phyloP scores from a whole-genome alignment of 169 alveolate genomes.

The Amoebophrya sp. region DNA sequence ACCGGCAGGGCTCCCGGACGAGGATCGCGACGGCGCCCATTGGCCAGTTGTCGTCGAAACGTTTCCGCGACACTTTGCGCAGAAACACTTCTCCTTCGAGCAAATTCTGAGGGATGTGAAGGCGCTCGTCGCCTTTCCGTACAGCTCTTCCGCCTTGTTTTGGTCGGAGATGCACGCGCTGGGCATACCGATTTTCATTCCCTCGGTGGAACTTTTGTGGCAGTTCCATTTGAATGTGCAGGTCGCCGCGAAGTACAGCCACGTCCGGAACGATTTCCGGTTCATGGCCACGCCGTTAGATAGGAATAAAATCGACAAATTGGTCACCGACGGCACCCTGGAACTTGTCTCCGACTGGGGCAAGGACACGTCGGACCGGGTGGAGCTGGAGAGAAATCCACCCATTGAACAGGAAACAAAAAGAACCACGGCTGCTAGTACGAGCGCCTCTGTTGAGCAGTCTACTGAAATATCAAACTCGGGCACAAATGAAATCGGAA shows the following conservation, averaged over 20 bases:
- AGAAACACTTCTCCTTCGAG: neutral
- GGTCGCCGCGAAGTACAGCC: neutral
- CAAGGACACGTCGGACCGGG: too few relatives aligned
- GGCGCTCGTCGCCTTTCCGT: neutral
- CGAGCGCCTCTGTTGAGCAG: too few relatives aligned
- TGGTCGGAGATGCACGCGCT: slow-evolving; percentile 3
- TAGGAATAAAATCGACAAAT: neutral
- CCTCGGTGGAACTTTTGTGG: neutral
- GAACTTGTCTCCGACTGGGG: too few relatives aligned
- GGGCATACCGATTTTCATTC: neutral
- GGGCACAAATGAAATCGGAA: too few relatives aligned
- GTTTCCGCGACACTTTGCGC: neutral
- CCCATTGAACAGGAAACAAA: too few relatives aligned
- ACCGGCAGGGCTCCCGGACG: neutral
- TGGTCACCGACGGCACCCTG: too few relatives aligned
- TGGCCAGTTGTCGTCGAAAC: neutral
- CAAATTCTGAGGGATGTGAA: neutral
- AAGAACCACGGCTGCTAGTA: too few relatives aligned
- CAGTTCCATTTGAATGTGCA: neutral
- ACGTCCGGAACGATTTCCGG: neutral
- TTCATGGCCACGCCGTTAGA: neutral
- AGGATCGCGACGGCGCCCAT: neutral
- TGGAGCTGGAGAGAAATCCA: too few relatives aligned
- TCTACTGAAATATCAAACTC: too few relatives aligned
- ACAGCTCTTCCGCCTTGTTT: neutral